phyloP scores from a whole-genome alignment of 225 moss, liverwort and hornwort species.

The Ulota crispa region DNA sequence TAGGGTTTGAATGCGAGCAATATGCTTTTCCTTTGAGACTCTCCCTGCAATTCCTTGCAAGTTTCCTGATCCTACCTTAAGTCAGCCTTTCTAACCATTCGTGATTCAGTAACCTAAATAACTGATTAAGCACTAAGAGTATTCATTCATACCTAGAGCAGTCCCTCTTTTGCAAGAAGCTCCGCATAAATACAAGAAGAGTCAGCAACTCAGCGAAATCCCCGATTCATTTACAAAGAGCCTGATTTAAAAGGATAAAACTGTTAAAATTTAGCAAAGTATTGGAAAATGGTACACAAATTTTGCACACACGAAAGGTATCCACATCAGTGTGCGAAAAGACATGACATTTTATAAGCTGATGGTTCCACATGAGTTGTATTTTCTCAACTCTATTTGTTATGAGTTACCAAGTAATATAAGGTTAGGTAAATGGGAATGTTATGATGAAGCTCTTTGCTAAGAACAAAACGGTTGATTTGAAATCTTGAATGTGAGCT shows the following conservation, averaged over 20 bases:
- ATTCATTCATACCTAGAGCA: neutral
- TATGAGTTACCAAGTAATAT: neutral
- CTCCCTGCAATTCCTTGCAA: neutral
- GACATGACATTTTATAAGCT: neutral
- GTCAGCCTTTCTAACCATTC: too few relatives aligned
- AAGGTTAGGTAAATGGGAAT: neutral
- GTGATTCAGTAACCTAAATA: too few relatives aligned
- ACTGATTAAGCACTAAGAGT: too few relatives aligned
- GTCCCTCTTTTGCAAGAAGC: neutral
- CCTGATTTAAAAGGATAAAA: neutral
- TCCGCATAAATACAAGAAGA: neutral
- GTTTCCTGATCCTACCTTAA: neutral
- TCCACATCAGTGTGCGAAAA: neutral
- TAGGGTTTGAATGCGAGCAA: neutral
- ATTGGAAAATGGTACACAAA: neutral
- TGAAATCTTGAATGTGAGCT: too few relatives aligned
- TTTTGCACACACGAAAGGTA: neutral
- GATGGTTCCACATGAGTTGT: neutral
- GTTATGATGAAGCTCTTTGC: neutral
- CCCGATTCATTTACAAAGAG: neutral
- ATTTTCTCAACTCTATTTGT: neutral
- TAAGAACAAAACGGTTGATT: neutral
- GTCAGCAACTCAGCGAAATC: neutral
- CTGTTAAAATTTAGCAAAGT: neutral
- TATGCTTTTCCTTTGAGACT: too few relatives aligned